Base-by-base conservation (phyloP, 306 rosid species). In the Corylus heterophylla region DNA sequence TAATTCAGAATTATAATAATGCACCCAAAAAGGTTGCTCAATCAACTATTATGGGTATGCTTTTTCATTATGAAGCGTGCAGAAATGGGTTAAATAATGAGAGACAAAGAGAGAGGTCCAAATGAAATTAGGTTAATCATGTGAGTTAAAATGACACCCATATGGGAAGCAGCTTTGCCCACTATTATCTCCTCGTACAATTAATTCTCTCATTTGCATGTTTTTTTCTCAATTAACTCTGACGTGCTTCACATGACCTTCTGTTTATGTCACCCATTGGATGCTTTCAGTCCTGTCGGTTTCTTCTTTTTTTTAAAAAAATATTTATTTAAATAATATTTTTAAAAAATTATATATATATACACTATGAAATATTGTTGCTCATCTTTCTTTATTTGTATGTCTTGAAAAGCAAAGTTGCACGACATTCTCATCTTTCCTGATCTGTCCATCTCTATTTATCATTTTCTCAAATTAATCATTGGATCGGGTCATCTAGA, bases 51-150 rank as follows among this genome's bases (percentile, higher is more conserved):
- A 51, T 50, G 64, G 6, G 37, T 22, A 51, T 50, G 55, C 63
- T 64, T 74, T 27, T 20, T 44, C 76, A 76, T 81, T 47, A 82
- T 77, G 74, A 72, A 72, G 75, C 78, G 64, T 83, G 86, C 69
- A 16, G 25, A 37, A 74, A 73, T 35, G 80, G 69, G 59, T 69
- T 69, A 47, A 74, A 56, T 59, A 68, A 59, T 42, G 39, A 76
- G 68, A 78, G 80, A 74, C 76, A 77, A 69, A 61, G 61, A 68
- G 52, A 67, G 71, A 67, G 71, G 71, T 67, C 50, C 71, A 67
- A 67, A 67, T n/a, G 50, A 39, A 66, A 67, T 67, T 67, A 17
- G 25, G 49, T 37, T 66, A 66, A 66, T 37, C 25, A 67, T 67
- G 71, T 17, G 7, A 39, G 16, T n/a, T 9, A 39, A 9, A 37